phyloP scores from a whole-genome alignment of 2,329 filamentous ascomycete genomes.

The Calonectria fujianensis region DNA sequence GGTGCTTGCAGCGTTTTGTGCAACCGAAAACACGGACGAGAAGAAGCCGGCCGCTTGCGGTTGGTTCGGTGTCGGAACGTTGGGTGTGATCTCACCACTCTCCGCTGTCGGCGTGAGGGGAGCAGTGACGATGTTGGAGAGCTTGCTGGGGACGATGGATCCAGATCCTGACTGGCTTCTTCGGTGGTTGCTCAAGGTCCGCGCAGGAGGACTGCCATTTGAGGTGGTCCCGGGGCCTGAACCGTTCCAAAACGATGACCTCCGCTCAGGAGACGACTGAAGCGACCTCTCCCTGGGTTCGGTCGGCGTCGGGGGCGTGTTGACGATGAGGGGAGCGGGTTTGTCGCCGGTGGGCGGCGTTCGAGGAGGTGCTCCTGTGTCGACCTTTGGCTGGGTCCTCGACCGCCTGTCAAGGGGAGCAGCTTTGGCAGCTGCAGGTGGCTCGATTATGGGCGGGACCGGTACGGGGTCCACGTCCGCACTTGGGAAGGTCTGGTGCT shows the following conservation, averaged over 20 bases:
- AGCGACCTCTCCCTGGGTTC: slow-evolving; percentile 59
- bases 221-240: slow-evolving; percentile 56
- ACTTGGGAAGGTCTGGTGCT: slow-evolving; percentile 48
- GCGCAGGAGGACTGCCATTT: slow-evolving; percentile 77
- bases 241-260: slow-evolving; percentile 54
- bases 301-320: slow-evolving; percentile 79
- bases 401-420: slow-evolving; percentile 55
- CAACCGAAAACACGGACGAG: slow-evolving; percentile 92
- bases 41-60: slow-evolving; percentile 82
- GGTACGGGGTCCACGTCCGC: slow-evolving; percentile 48
- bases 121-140: slow-evolving; percentile 83
- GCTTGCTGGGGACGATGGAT: slow-evolving; percentile 84
- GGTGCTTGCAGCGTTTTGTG: slow-evolving; percentile 90
- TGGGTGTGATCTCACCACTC: slow-evolving; percentile 73
- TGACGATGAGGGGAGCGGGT: slow-evolving; percentile 75
- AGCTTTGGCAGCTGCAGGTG: slow-evolving; percentile 57
- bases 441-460: slow-evolving; percentile 53
- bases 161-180: slow-evolving; percentile 72
- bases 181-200: slow-evolving; percentile 83
- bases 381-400: slow-evolving; percentile 55
- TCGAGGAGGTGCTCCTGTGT: slow-evolving; percentile 62
- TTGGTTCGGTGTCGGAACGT: slow-evolving; percentile 72
- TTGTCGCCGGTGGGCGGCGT: slow-evolving; percentile 69
- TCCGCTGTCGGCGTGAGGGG: slow-evolving; percentile 87
- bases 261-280: slow-evolving; percentile 55